Evolutionary conservation across 2,329 filamentous ascomycete species (phyloP).

Genomic region (Hypomyces rosellus): DNA sequence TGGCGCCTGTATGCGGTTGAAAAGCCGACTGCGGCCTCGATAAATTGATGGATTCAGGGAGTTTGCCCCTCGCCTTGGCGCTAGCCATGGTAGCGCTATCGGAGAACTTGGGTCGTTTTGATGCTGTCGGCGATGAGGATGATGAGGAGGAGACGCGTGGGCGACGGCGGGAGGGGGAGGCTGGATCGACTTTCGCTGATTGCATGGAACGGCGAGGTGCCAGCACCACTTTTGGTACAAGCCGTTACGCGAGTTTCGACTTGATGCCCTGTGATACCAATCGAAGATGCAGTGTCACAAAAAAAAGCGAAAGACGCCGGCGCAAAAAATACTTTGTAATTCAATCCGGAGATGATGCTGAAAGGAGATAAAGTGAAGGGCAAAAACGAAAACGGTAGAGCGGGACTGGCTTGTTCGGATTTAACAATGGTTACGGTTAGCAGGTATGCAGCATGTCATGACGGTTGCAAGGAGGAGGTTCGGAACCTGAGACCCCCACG

Average conservation of each 20-base stretch:
- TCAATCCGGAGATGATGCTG: conserved; percentile 1
- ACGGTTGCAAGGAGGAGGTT: conserved; percentile 7
- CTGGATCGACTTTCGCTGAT: conserved; percentile 23
- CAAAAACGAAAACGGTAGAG: too few species aligned
- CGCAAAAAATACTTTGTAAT: not conserved
- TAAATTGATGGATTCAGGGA: conserved; percentile 32
- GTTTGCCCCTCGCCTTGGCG: conserved; percentile 34
- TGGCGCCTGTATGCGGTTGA: conserved; percentile 69
- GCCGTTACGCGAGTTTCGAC: not conserved
- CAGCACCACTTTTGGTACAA: conserved; percentile 2
- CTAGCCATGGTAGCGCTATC: conserved; percentile 26
- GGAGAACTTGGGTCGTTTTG: conserved; percentile 28
- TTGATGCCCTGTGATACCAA: not conserved
- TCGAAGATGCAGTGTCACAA: too few species aligned
- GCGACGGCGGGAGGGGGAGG: conserved; percentile 32
- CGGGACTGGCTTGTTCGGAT: conserved; percentile 2
- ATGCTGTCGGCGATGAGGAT: conserved; percentile 17
- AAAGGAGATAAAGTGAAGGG: too few species aligned
- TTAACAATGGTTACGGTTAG: too few species aligned
- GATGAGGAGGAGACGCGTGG: conserved; percentile 30
- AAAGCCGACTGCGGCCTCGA: conserved; percentile 41
- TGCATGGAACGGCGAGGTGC: conserved; percentile 25
- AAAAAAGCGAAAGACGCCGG: too few species aligned
- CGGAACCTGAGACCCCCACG: conserved; percentile 4
- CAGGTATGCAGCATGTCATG: conserved; percentile 15